Base-by-base conservation (phyloP, 1,139 yeast species). In the Geotrichum candidum region DNA sequence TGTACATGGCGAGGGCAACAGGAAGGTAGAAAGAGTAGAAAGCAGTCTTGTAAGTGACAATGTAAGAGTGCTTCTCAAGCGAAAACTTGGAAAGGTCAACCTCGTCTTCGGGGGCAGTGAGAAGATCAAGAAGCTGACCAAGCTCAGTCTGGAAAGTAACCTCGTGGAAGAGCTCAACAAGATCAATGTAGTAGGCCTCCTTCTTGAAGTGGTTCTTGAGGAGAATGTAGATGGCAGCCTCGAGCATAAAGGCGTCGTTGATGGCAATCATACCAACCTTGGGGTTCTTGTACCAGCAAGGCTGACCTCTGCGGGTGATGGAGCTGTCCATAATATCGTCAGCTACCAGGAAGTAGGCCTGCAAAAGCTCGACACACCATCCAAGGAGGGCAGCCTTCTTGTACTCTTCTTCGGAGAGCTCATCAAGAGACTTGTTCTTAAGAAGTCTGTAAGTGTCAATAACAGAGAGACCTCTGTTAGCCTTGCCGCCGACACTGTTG, bases 251-350 rank as follows among this genome's bases (percentile, higher is more conserved):
- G 1, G 99, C 85, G 73, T 95, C 99, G 74, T 95, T 95, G 77
- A 95, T 94, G 64, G 99, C 99, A 74, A 94, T 88, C 75, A 90
- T 90, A 53, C 89, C 90, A 62, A 92, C 96, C 54, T 85, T 85
- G 65, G 85, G 87, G 60, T 79, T 83, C 22, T 74, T 86, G 79
- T 92, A 95, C 99, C 99, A 95, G 78, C 99, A 95, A 69, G 97
- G 94, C 77, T 94, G 98, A 62, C 97, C 98, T 75, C 99, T 87
- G 81, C 99, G 89, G 56, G 99, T 95, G 76, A 90, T 88, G 50
- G 97, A 90, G 68, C 85, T 85, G 77, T 95, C 99, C 99, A 95
- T 95, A 84, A 95, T 95, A 76, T 95, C 99, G 75, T 95, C 99
- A 48, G 98, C 96, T 60, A 95, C 98, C 70, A 95, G 82, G 80